These are phyloP conservation scores for Paramarasmius palmivorus DNA, from an alignment of 1,284 basidiomycete species.

Conservation along the genomic window DNA sequence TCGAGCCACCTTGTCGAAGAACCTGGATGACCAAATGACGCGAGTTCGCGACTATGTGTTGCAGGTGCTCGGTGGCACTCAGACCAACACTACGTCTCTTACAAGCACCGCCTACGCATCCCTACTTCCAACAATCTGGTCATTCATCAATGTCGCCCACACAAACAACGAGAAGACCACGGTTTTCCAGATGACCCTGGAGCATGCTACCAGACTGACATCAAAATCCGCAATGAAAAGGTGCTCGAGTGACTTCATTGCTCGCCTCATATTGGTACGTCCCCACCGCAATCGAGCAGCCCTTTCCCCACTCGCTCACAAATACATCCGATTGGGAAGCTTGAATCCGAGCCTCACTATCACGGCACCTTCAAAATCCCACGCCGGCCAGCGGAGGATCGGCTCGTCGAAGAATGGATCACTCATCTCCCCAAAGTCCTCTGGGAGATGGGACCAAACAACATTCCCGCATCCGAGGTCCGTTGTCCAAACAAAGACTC, in stretches of 20 bases:
- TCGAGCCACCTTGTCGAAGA: constrained; percentile 12
- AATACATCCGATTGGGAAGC: no score
- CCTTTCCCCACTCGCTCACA: no score
- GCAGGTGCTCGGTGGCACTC: constrained; percentile 56
- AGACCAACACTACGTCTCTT: constrained; percentile 45
- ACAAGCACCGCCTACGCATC: constrained; percentile 64
- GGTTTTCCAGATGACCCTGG: constrained; percentile 51
- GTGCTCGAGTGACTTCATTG: constrained; percentile 71
- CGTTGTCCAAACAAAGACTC: constrained; percentile 23
- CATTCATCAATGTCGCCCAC: constrained; percentile 56
- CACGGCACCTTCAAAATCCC: constrained; percentile 47
- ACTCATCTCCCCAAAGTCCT: constrained; percentile 72
- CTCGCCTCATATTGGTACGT: constrained; percentile 65
- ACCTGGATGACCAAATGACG: constrained; percentile 42
- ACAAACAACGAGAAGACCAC: constrained; percentile 15
- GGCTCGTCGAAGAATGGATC: constrained; percentile 57
- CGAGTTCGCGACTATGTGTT: constrained; percentile 73
- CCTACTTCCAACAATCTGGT: constrained; percentile 84
- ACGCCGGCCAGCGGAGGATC: constrained; percentile 29
- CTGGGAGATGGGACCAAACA: constrained; percentile 77
- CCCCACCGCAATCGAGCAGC: no score
- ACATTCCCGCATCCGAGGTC: constrained; percentile 60
- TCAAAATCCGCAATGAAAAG: constrained; percentile 65
- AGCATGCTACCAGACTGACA: constrained; percentile 57
- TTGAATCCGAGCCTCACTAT: constrained; percentile 62